Conservation (phyloP, 1,284 basidiomycete genomes). For the Sphaerobolus stellatus region DNA sequence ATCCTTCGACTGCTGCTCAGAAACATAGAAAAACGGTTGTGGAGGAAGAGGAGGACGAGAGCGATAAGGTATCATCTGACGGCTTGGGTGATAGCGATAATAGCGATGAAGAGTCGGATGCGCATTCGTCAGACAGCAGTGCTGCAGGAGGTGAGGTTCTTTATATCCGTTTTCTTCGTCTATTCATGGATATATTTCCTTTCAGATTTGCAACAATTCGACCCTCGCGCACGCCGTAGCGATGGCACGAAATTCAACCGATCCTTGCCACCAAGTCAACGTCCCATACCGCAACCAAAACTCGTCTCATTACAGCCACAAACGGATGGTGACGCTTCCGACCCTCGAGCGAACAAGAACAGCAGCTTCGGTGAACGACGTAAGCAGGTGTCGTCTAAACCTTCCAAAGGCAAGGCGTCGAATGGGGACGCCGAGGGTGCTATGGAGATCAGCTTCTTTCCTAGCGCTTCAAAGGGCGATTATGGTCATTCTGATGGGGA, state of each 20-base stretch:
- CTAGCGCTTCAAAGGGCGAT: slow-evolving; percentile 19
- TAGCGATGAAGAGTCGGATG: slow-evolving; percentile 29
- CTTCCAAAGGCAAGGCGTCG: slow-evolving; percentile 17
- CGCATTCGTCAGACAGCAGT: slow-evolving; percentile 47
- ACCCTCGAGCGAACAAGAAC: slow-evolving; percentile 41
- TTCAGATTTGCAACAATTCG: slow-evolving; percentile 27
- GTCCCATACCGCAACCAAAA: slow-evolving; percentile 39
- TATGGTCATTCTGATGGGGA: slow-evolving; percentile 31
- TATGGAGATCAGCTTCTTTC: slow-evolving; percentile 66
- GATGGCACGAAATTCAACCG: slow-evolving; percentile 40
- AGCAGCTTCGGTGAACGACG: slow-evolving; percentile 72
- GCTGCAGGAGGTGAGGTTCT: slow-evolving; percentile 48
- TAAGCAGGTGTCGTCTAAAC: slow-evolving; percentile 26
- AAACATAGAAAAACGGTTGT: slow-evolving; percentile 70
- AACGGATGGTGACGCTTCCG: slow-evolving; percentile 32
- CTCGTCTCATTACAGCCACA: slow-evolving; percentile 60
- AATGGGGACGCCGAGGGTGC: slow-evolving; percentile 41
- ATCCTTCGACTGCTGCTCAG: slow-evolving; percentile 74
- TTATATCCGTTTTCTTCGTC: slow-evolving; percentile 16
- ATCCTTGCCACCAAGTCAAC: slow-evolving; percentile 32
- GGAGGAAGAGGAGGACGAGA: slow-evolving; percentile 88
- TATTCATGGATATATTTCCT: slow-evolving; percentile 11
- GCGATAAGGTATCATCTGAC: slow-evolving; percentile 75
- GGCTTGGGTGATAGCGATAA: slow-evolving; percentile 47
- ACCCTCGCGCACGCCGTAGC: slow-evolving; percentile 27